Base-by-base conservation (phyloP, 768 basidiomycete genomes). In the Hirschioporus abietinus region DNA sequence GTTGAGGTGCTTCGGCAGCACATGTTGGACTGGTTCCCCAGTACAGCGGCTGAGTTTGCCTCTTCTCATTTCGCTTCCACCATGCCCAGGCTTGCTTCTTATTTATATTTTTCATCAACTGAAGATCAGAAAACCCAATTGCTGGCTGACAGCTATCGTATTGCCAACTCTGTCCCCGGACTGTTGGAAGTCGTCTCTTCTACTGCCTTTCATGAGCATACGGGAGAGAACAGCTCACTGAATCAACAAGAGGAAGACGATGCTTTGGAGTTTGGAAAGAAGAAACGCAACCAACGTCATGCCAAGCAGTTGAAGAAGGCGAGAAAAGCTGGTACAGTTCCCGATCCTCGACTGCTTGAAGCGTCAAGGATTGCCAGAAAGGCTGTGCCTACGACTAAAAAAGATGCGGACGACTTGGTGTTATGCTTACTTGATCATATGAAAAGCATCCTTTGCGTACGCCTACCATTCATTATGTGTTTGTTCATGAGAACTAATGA, bases 1-100 rank as follows among this genome's bases (percentile, higher is more conserved):
- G 24, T 23, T 18, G 17, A 61, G 60, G 25, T 24, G 10, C 24
- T 61, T 61, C 60, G 30, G 23, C 25, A 61, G 23, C 76, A 70
- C 72, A 76, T 82, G 30, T 20, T 81, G 20, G 68, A 73, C 18
- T 64, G 67, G 18, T 82, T 79, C 64, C 81, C 80, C 1, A 66
- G 63, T 0, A 70, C 70, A 58, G 67, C 72, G 7, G 68, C 69
- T 17, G 70, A 66, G 20, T 70, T 76, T 60, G 65, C 61, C 17
- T 9, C 60, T 2, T 78, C 79, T 4, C 60, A 61, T 9, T 25
- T 25, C 23, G 18, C 1, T 12, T 15, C 20, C 18, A 61, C 60
- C 23, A 68, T 80, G 52, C 68, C 58, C 10, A 66, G 67, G 24
- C 66, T 80, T 36, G 74, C 76, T 3, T 66, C 70, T 18, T 68